These are phyloP conservation scores for Lichenothelia convexa DNA, from an alignment of 495 filamentous ascomycete genomes.

Conservation along the genomic window DNA sequence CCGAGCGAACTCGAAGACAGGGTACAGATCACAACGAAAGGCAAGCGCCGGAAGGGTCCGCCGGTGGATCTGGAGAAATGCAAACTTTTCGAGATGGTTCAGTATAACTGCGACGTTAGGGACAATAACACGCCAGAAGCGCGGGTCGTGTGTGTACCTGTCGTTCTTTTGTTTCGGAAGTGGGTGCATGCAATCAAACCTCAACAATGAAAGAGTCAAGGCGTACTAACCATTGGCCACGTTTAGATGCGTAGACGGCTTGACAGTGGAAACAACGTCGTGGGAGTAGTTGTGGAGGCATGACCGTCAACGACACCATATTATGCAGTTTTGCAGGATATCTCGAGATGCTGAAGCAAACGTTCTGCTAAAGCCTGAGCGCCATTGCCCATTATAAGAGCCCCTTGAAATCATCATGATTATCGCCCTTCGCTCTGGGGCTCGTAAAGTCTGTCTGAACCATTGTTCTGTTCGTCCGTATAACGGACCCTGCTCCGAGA, in stretches of 20 bases:
- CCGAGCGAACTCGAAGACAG: slow-evolving; percentile 29
- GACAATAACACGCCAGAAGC: slow-evolving; percentile 32
- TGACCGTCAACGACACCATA: no score
- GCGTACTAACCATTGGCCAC: slow-evolving; percentile 9
- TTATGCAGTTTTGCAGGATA: no score
- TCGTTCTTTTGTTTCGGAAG: slow-evolving; percentile 65
- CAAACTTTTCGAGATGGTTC: slow-evolving; percentile 56
- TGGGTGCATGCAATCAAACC: no score
- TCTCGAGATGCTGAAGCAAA: no score
- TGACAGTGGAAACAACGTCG: slow-evolving; percentile 67
- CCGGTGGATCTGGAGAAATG: slow-evolving; percentile 38
- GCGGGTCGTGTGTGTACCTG: slow-evolving; percentile 48
- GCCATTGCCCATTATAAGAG: no score
- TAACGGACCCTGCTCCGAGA: no score
- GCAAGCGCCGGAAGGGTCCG: slow-evolving; percentile 33
- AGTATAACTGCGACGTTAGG: slow-evolving; percentile 60
- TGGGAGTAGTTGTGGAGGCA: slow-evolving; percentile 40
- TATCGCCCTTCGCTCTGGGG: no score
- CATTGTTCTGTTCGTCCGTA: no score
- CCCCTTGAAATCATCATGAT: no score
- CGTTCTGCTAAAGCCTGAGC: no score
- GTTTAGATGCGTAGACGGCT: slow-evolving; percentile 50
- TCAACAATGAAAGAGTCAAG: no score
- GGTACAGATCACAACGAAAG: slow-evolving; percentile 29
- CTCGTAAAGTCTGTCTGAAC: no score